phyloP scores from a whole-genome alignment of 768 basidiomycete species.

The Naganishia randhawae region DNA sequence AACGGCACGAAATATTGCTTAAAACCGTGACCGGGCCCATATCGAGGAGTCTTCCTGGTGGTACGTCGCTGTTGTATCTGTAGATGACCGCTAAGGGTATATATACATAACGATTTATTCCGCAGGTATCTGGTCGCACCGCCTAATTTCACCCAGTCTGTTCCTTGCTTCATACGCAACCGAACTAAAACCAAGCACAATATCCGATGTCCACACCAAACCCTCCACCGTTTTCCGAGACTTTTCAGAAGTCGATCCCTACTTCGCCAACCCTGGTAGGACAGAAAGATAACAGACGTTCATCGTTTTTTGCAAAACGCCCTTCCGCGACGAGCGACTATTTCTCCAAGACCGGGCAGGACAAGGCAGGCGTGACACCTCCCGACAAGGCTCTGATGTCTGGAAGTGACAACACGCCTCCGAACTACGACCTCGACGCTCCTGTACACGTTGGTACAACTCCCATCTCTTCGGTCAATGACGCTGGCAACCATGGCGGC shows the following conservation, averaged over 20 bases:
- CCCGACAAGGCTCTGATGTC: background rate
- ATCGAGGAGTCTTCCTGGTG: background rate
- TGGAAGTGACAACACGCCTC: background rate
- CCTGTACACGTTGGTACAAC: too few relatives aligned
- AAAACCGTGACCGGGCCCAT: too few relatives aligned
- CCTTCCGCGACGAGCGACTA: background rate
- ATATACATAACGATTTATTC: background rate
- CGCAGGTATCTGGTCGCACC: background rate
- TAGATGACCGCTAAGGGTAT: too few relatives aligned
- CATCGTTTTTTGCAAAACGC: conserved; percentile 7
- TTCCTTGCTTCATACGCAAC: background rate
- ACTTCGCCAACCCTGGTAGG: conserved; percentile 9
- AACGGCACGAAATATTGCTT: background rate
- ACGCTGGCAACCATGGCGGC: background rate
- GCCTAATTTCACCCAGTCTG: background rate
- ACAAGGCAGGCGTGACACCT: background rate
- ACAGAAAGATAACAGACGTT: background rate
- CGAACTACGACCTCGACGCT: conserved; percentile 4
- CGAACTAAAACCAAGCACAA: background rate
- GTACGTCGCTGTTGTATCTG: background rate
- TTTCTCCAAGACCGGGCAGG: background rate
- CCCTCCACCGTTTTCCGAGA: conserved; percentile 13
- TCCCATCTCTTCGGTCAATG: background rate
- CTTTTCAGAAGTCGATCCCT: conserved; percentile 14
- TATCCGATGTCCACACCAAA: conserved; percentile 2